Percentiles rank a stretch among this genome's conserved stretches.
Evolutionary conservation across 371 early-diverging fungal genomes (phyloP).

Genomic region (Saksenaea vasiformis): DNA sequence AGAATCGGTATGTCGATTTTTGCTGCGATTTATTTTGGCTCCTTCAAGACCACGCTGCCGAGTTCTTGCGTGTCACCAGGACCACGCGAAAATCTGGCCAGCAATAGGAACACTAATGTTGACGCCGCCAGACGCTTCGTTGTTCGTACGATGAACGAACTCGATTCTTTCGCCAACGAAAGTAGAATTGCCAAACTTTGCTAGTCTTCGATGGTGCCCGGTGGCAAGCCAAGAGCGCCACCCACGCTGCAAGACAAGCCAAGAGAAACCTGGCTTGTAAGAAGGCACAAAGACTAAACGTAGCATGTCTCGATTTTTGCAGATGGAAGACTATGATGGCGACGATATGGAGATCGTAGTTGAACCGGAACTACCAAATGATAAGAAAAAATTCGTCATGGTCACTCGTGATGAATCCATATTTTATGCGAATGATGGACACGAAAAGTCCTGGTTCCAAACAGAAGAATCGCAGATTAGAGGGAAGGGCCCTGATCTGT

Average conservation of each 20-base stretch:
- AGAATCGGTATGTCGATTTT: neutral
- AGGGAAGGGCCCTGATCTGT: no score
- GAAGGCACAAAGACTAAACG: neutral
- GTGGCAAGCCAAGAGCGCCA: neutral
- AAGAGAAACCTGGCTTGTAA: neutral
- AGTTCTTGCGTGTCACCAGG: neutral
- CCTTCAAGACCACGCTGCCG: neutral
- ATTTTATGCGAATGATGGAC: no score
- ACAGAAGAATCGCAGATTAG: no score
- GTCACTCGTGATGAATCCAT: no score
- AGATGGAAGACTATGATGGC: no score
- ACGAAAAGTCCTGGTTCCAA: no score
- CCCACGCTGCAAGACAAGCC: slow-evolving; percentile 3
- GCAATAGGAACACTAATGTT: neutral
- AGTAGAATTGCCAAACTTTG: neutral
- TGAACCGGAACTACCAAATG: no score
- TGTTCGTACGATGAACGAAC: neutral
- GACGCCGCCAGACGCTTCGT: neutral
- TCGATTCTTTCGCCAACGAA: neutral
- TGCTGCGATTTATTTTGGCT: neutral
- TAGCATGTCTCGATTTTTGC: no score
- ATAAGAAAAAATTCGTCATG: no score
- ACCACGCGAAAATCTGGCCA: neutral
- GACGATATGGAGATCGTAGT: no score
- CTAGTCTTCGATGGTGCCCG: neutral